A percentile compares a stretch with the other conserved stretches of the same genome.
phyloP scores from a whole-genome alignment of 2,329 filamentous ascomycete genomes.

The Colletotrichum tamarilloi region DNA sequence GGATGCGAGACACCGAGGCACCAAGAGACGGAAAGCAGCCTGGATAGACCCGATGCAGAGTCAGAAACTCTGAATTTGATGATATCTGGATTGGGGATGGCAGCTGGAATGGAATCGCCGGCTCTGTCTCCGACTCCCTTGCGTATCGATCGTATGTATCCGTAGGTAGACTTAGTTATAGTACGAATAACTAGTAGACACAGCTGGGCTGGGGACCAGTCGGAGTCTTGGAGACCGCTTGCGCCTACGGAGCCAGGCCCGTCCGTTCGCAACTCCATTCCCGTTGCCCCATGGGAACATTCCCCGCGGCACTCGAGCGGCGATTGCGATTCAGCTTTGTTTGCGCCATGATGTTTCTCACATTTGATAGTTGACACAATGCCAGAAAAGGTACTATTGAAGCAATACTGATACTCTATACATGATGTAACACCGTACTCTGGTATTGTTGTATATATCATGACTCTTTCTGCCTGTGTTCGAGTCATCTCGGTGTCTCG shows the following conservation, averaged over 20 bases:
- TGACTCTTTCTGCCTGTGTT: conserved; percentile 24
- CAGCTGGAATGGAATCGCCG: conserved; percentile 23
- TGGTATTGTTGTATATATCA: conserved; percentile 14
- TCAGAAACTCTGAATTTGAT: conserved; percentile 4
- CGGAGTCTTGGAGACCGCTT: conserved; percentile 4
- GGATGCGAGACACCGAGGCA: neutral
- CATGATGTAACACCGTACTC: neutral
- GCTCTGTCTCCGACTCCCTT: conserved; percentile 15
- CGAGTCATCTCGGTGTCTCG: conserved; percentile 33
- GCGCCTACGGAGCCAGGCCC: conserved; percentile 20
- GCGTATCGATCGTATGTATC: neutral
- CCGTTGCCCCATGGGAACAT: neutral
- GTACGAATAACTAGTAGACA: neutral
- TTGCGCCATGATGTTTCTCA: conserved; percentile 26
- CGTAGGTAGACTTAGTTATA: neutral
- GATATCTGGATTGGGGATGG: neutral
- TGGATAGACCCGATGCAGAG: neutral
- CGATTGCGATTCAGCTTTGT: conserved; percentile 19
- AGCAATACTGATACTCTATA: neutral
- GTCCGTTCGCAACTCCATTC: conserved; percentile 19
- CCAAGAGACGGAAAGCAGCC: neutral
- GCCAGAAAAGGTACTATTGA: neutral
- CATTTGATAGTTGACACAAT: neutral
- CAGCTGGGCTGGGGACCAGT: neutral
- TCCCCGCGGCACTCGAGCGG: conserved; percentile 2